A percentile compares a stretch with the other conserved stretches of the same genome.
Evolutionary conservation across 805 yeast genomes (phyloP).

Genomic region (Priceomyces castillae): DNA sequence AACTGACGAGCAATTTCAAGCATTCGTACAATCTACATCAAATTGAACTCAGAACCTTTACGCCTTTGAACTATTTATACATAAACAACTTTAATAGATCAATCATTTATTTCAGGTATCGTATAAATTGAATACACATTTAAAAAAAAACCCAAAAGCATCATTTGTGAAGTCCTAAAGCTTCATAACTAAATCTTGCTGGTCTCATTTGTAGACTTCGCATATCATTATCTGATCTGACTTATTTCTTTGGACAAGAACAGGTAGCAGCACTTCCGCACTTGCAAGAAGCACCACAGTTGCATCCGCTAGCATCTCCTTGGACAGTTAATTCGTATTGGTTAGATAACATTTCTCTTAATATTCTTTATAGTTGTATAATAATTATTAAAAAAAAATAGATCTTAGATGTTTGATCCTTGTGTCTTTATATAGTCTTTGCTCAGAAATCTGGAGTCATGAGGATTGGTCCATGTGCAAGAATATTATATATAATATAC

Average conservation of each 20-base stretch:
- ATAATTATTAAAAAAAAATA: background rate
- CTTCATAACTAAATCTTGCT: too few relatives aligned
- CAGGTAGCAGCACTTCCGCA: constrained; percentile 10
- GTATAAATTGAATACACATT: too few relatives aligned
- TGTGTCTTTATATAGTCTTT: constrained; percentile 1
- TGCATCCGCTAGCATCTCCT: constrained; percentile 9
- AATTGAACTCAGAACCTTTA: background rate
- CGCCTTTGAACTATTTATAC: background rate
- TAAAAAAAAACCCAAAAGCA: too few relatives aligned
- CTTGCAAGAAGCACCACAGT: constrained; percentile 15
- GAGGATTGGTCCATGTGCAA: too few relatives aligned
- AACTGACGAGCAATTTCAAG: constrained; percentile 2
- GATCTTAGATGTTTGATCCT: too few relatives aligned
- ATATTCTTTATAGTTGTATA: too few relatives aligned
- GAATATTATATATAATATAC: too few relatives aligned
- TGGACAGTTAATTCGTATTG: constrained; percentile 1
- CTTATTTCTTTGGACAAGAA: constrained; percentile 1
- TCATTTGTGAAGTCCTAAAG: too few relatives aligned
- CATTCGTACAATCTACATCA: background rate
- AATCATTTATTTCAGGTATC: background rate
- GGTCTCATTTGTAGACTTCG: too few relatives aligned
- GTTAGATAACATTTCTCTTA: constrained; percentile 1
- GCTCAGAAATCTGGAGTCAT: background rate
- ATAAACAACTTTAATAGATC: background rate
- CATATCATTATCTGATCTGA: too few relatives aligned